Percentiles rank a stretch among this genome's conserved stretches.
phyloP scores from a whole-genome alignment of 2,329 filamentous ascomycete genomes.

The Aspergillus ruber region DNA sequence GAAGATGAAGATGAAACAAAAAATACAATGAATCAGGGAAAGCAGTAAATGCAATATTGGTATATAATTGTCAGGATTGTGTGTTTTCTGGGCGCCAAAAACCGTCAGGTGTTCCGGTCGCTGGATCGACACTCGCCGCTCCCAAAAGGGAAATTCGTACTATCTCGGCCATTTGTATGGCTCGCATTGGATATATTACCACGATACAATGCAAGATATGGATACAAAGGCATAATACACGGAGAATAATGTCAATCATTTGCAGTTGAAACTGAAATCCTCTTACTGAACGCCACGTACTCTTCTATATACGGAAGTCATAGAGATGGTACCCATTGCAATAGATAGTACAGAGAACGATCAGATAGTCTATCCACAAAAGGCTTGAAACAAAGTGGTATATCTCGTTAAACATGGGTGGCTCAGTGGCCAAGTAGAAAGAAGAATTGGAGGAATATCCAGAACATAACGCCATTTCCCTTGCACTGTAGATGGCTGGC shows the following conservation, averaged over 20 bases:
- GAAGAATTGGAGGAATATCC: neutral
- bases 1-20: too few species aligned
- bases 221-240: neutral
- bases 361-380: conserved; percentile 4
- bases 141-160: neutral
- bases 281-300: too few species aligned
- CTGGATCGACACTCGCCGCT: neutral
- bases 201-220: neutral
- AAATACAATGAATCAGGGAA: too few species aligned
- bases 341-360: conserved; percentile 4
- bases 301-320: too few species aligned
- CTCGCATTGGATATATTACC: neutral
- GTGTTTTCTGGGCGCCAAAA: too few species aligned
- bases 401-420: neutral
- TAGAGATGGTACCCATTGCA: neutral
- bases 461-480: conserved; percentile 8
- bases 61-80: too few species aligned
- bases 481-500: conserved; percentile 7
- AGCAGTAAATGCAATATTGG: too few species aligned
- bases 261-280: too few species aligned
- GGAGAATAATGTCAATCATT: neutral
- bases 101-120: neutral
- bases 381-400: neutral
- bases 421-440: neutral
- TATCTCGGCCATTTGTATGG: neutral